These are phyloP conservation scores for Zizania palustris DNA, from an alignment of 202 grass and related monocot species.

Conservation along the genomic window DNA sequence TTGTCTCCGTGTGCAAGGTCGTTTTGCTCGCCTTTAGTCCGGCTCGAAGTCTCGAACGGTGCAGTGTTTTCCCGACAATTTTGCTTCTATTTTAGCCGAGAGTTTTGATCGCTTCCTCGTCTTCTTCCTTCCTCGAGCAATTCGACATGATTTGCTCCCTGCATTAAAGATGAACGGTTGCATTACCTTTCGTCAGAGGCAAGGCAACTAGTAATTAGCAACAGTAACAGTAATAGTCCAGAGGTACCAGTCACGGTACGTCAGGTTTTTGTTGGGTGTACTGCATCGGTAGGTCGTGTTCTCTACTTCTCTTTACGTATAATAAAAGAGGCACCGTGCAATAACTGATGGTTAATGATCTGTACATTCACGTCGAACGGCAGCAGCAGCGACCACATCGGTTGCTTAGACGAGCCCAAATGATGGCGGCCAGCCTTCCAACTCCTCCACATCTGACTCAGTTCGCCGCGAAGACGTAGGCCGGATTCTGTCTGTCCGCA, in stretches of 20 bases:
- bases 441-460: too few relatives aligned
- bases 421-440: too few relatives aligned
- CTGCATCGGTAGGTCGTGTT: background rate
- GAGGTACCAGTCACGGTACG: background rate
- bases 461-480: too few relatives aligned
- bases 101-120: background rate
- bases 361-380: too few relatives aligned
- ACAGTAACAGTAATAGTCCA: background rate
- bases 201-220: too few relatives aligned
- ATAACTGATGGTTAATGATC: background rate
- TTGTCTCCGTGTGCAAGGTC: slow-evolving; percentile 24
- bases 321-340: background rate
- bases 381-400: too few relatives aligned
- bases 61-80: background rate
- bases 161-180: too few relatives aligned
- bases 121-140: slow-evolving; percentile 24
- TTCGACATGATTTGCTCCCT: background rate
- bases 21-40: too few relatives aligned
- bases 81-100: background rate
- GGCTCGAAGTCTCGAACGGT: background rate
- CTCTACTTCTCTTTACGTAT: background rate
- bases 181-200: too few relatives aligned
- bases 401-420: too few relatives aligned
- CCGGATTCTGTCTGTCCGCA: too few relatives aligned
- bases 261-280: background rate